Base-by-base conservation (phyloP, 2,329 filamentous ascomycete species). In the Cytospora piceae region DNA sequence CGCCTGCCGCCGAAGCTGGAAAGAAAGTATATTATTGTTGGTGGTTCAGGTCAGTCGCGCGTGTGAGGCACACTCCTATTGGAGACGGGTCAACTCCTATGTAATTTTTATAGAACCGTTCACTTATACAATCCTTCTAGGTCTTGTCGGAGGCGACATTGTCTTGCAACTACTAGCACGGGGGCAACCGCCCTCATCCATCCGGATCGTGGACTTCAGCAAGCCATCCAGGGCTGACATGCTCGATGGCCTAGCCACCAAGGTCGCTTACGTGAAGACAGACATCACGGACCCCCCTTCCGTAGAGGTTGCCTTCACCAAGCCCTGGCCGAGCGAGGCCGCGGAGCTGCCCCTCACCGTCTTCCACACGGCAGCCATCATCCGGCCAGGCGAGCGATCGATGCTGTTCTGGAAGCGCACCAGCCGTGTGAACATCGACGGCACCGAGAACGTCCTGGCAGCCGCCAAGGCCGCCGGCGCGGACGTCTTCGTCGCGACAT, bases 281-380 rank as follows among this genome's bases (percentile, higher is more conserved):
- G 78, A 84, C 69, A 80, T 84, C 69, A 76, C 78, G 8, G 78
- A 80, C 15, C 69, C 73, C 4, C 64, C 73, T 0, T 75, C 75
- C 11, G 77, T 79, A 1, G 66, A 72, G 17, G 74, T 73, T 0
- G 81, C 81, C 7, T 83, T 84, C 62, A 67, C 74, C 17, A 74
- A 77, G 58, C 75, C 78, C 31, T 84, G 82, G 82, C 74, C 77
- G 0, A 49, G 70, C 2, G 69, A 70, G 8, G 74, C 78, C 4
- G 73, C 77, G 29, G 59, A 74, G n/a, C 73, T 80, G 3, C 80
- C 81, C 3, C 73, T 84, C 8, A 83, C 81, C 8, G 81, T 84
- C 17, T 82, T 82, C 69, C 81, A 84, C 72, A 82, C 81, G 0
- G 85, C 84, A 2, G 85, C 84, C 1, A 77, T 80, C 6, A 86